Base-by-base conservation (phyloP, 2,329 filamentous ascomycete species). In the Diaporthe ampelina region DNA sequence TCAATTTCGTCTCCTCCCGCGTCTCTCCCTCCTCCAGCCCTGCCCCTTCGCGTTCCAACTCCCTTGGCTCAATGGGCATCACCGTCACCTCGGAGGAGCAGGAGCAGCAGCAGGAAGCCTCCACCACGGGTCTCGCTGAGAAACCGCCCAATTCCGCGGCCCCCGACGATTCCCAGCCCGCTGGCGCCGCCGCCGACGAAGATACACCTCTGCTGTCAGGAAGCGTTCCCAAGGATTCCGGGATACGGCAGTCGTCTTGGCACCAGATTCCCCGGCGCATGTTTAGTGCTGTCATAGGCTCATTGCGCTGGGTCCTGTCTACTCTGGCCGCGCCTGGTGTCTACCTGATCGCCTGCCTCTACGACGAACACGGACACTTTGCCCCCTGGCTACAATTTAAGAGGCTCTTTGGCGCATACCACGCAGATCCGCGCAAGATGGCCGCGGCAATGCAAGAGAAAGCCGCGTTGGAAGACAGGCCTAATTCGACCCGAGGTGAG, bases 1-100 rank as follows among this genome's bases (percentile, higher is more conserved):
- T 98, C 88, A 97, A 97, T 87, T 94, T 98, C 84, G 91, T 98
- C 83, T 97, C 95, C 81, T 92, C 94, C 83, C 93, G 94, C 86
- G 94, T 95, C 83, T 91, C 91, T 79, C 89, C 91, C 78, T 83
- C 90, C 72, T 85, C 89, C 74, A 91, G 87, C 78, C 87, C 90
- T 45, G 81, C 83, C 58, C 87, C 89, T 72, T 88, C 90, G 74
- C 88, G 90, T 82, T 89, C 90, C 76, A 92, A 91, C 82, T 92
- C 91, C 37, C 85, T 91, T 79, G 86, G 86, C 78, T 88, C 87
- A 75, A 82, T 91, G 76, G 85, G 86, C 76, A 81, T 89, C 63
- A 84, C 85, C 67, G 82, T 87, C 76, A 81, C 85, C 74, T 82
- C 86, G 73, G 84, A 85, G 74, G 81, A 84, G 48, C 85, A 85